Evolutionary conservation across 2,329 filamentous ascomycete species (phyloP).

Genomic region (Fusarium subglutinans): DNA sequence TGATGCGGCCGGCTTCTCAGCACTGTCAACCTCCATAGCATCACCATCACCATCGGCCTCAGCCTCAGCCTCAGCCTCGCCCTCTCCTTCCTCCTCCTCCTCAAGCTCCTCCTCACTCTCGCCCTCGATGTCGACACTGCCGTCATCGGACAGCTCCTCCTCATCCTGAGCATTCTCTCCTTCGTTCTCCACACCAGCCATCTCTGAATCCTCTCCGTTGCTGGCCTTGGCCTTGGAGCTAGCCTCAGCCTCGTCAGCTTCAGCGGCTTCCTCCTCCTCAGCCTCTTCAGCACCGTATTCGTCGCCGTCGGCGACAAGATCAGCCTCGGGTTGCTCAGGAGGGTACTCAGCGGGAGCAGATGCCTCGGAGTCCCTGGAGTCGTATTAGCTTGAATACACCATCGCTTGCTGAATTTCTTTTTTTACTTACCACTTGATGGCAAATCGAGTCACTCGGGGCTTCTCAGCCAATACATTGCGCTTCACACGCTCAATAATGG

Average conservation of each 20-base stretch:
- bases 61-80: conserved; percentile 49
- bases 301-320: conserved; percentile 84
- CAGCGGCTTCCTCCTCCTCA: conserved; percentile 74
- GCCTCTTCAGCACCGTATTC: conserved; percentile 92
- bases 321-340: conserved; percentile 96
- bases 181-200: conserved; percentile 73
- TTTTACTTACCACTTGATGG: conserved; percentile 91
- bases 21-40: conserved; percentile 61
- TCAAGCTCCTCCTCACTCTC: conserved; percentile 79
- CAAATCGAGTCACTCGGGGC: conserved; percentile 95
- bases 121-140: conserved; percentile 81
- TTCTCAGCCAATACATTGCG: conserved; percentile 97
- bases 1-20: conserved; percentile 49
- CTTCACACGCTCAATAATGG: conserved; percentile 88
- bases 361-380: conserved; percentile 89
- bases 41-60: conserved; percentile 51
- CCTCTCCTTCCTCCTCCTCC: conserved; percentile 71
- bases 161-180: conserved; percentile 64
- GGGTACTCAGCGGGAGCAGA: conserved; percentile 96
- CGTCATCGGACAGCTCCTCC: conserved; percentile 75
- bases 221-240: conserved; percentile 54
- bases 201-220: conserved; percentile 74
- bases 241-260: conserved; percentile 55
- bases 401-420: not conserved
- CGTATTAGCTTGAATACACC: not conserved